A percentile compares a stretch with the other conserved stretches of the same genome.
These are phyloP conservation scores for Fibroporia radiculosa DNA, from an alignment of 768 basidiomycete species.

Conservation along the genomic window DNA sequence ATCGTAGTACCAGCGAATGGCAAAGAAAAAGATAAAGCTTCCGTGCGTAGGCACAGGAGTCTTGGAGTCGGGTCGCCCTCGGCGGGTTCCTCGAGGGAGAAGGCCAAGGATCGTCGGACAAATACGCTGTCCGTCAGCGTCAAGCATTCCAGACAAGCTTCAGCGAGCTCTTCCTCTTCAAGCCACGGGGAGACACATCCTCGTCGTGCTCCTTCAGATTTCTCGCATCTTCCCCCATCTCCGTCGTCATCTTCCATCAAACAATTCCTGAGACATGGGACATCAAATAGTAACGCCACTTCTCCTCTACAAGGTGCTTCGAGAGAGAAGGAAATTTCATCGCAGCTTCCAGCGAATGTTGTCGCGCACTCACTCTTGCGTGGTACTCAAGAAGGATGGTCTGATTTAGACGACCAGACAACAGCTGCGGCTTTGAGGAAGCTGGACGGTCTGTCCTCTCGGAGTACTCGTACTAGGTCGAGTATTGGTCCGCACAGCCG, in stretches of 20 bases:
- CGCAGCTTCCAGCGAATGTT: conserved; percentile 52
- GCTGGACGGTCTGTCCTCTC: conserved; percentile 80
- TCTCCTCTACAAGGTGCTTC: conserved; percentile 32
- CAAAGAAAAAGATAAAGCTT: conserved; percentile 41
- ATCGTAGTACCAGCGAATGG: conserved; percentile 12
- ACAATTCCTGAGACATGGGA: conserved; percentile 61
- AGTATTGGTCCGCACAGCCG: conserved; percentile 43
- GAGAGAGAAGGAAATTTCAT: conserved; percentile 33
- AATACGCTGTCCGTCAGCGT: conserved; percentile 24
- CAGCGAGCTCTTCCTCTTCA: conserved; percentile 60
- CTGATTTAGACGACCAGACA: conserved; percentile 77
- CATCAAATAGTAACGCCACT: conserved; percentile 31
- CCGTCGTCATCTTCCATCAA: conserved; percentile 88
- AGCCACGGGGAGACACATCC: conserved; percentile 41
- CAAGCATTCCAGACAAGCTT: conserved; percentile 56
- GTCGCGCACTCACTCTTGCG: conserved; percentile 81
- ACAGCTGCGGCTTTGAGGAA: conserved; percentile 90
- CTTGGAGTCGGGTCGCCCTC: conserved; percentile 48
- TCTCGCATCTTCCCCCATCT: conserved; percentile 86
- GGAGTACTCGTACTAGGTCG: conserved; percentile 67
- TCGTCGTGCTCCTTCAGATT: conserved; percentile 66
- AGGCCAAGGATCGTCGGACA: conserved; percentile 34
- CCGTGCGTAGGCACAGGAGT: conserved; percentile 63
- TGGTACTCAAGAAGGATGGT: conserved; percentile 88
- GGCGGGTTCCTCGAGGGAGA: conserved; percentile 30